A percentile compares a stretch with the other conserved stretches of the same genome.
phyloP scores from a whole-genome alignment of 2,329 filamentous ascomycete species.

The Eutypella sp. region DNA sequence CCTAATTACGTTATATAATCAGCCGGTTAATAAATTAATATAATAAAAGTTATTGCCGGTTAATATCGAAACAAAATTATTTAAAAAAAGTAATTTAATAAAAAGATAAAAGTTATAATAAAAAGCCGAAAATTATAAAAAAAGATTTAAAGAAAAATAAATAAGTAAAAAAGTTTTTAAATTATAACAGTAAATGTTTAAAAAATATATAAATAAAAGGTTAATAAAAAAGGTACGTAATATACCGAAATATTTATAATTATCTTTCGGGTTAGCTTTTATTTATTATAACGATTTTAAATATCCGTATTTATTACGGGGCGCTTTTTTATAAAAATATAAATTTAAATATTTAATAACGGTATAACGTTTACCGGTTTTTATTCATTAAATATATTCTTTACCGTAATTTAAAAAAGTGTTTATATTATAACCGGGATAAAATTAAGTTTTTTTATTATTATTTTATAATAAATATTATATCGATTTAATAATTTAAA shows the following conservation, averaged over 20 bases:
- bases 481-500: slow-evolving; percentile 27
- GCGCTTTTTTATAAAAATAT: too few relatives aligned
- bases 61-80: neutral
- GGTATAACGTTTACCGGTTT: too few relatives aligned
- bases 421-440: neutral
- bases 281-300: too few relatives aligned
- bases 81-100: too few relatives aligned
- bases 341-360: too few relatives aligned
- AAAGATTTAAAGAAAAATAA: neutral
- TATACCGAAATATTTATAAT: too few relatives aligned
- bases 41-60: too few relatives aligned
- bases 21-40: neutral
- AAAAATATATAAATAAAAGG: neutral
- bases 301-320: too few relatives aligned
- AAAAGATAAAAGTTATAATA: slow-evolving; percentile 1
- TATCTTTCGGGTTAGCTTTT: too few relatives aligned
- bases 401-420: slow-evolving; percentile 1
- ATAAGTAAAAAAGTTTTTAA: neutral
- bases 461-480: slow-evolving; percentile 29
- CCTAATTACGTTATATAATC: neutral
- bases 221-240: neutral
- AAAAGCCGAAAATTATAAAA: slow-evolving; percentile 2
- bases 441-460: slow-evolving; percentile 1
- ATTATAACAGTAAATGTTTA: neutral
- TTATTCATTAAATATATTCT: too few relatives aligned